Conservation (phyloP, 83 land plant species). For the Diphasiastrum complanatum region DNA sequence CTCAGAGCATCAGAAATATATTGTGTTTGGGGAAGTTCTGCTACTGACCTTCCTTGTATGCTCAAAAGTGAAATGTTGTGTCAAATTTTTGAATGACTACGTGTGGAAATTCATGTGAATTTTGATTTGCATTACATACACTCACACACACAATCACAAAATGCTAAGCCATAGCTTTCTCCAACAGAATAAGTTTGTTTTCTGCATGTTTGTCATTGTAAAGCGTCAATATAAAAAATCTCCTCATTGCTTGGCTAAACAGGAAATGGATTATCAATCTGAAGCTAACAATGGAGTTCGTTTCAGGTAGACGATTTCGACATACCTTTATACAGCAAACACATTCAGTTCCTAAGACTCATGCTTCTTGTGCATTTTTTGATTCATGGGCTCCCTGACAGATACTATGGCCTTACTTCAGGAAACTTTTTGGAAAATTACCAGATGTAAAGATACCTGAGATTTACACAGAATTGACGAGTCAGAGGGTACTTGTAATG, state of each 20-base stretch:
- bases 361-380: background rate
- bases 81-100: no score
- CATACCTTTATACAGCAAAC: background rate
- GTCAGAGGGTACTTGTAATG: constrained; percentile 71
- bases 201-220: background rate
- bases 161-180: no score
- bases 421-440: constrained; percentile 69
- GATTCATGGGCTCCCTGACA: background rate
- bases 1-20: no score
- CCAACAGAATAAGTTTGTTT: background rate
- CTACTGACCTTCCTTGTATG: no score
- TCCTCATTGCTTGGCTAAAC: constrained; percentile 62
- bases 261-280: constrained; percentile 93
- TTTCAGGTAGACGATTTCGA: constrained; percentile 53
- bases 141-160: no score
- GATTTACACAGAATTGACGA: constrained; percentile 71
- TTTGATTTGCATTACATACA: no score
- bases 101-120: no score
- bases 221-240: constrained; percentile 12
- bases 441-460: constrained; percentile 76
- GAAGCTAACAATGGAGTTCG: constrained; percentile 88
- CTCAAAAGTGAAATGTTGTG: no score
- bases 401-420: constrained; percentile 21
- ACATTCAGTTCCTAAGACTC: background rate
- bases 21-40: no score